These are phyloP conservation scores for Blakeslea trispora DNA, from an alignment of 371 early-diverging fungal genomes.

Conservation along the genomic window DNA sequence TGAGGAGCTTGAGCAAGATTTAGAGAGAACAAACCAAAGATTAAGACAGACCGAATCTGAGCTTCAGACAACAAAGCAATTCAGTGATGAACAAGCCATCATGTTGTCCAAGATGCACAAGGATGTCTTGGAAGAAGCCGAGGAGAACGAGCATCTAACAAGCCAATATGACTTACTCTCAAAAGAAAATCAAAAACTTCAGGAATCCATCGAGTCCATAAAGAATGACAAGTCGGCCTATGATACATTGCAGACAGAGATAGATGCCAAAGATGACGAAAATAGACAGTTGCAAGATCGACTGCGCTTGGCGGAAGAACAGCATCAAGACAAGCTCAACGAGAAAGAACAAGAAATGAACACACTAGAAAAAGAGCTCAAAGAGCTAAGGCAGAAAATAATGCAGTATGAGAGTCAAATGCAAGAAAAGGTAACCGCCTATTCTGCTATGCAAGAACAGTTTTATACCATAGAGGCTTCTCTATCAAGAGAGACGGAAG, in stretches of 20 bases:
- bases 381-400: slow-evolving; percentile 10
- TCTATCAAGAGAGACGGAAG: slow-evolving; percentile 16
- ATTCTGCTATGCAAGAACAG: slow-evolving; percentile 1
- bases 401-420: slow-evolving; percentile 9
- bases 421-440: slow-evolving; percentile 15
- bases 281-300: slow-evolving; percentile 9
- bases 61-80: slow-evolving; percentile 61
- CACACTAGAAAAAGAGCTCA: slow-evolving; percentile 1
- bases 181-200: slow-evolving; percentile 38
- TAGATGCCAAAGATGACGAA: slow-evolving; percentile 13
- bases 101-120: slow-evolving; percentile 40
- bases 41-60: slow-evolving; percentile 38
- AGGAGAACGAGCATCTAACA: slow-evolving; percentile 49
- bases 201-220: slow-evolving; percentile 51
- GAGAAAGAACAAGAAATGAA: slow-evolving; percentile 1
- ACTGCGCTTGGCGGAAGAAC: slow-evolving; percentile 2
- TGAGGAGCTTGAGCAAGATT: slow-evolving; percentile 47
- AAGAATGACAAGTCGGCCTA: slow-evolving; percentile 20
- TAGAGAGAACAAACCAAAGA: slow-evolving; percentile 30
- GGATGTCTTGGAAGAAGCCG: slow-evolving; percentile 53
- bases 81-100: slow-evolving; percentile 57
- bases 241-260: slow-evolving; percentile 19
- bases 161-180: slow-evolving; percentile 51
- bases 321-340: neutral
- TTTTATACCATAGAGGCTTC: slow-evolving; percentile 2